Conservation (phyloP, 805 yeast species). For the Zygotorulaspora sp. region DNA sequence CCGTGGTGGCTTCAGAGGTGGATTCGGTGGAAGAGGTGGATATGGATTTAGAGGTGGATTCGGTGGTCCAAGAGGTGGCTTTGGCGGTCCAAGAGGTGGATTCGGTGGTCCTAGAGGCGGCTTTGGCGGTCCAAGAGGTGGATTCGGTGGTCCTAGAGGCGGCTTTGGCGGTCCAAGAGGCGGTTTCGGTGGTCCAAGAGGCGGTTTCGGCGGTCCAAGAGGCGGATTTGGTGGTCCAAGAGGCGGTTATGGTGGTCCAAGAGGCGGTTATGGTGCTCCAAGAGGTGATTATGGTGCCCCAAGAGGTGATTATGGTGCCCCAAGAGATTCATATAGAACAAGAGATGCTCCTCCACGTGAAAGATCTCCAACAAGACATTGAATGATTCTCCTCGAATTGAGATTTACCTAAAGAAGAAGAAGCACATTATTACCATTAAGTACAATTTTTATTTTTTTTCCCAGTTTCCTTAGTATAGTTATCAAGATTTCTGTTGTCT, state of each 20-base stretch:
- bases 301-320: slow-evolving; percentile 31
- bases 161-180: slow-evolving; percentile 34
- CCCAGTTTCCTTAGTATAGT: slow-evolving; percentile 5
- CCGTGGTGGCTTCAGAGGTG: slow-evolving; percentile 48
- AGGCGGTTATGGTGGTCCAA: slow-evolving; percentile 31
- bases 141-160: slow-evolving; percentile 26
- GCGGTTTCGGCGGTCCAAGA: slow-evolving; percentile 26
- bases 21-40: slow-evolving; percentile 40
- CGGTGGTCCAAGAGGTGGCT: slow-evolving; percentile 34
- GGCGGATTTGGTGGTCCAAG: slow-evolving; percentile 32
- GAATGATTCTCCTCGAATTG: background rate
- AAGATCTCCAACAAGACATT: slow-evolving; percentile 69
- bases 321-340: slow-evolving; percentile 46
- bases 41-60: slow-evolving; percentile 35
- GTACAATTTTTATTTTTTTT: slow-evolving; percentile 1
- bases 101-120: slow-evolving; percentile 38
- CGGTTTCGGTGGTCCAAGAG: slow-evolving; percentile 35
- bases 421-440: slow-evolving; percentile 1
- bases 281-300: slow-evolving; percentile 30
- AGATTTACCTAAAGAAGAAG: background rate
- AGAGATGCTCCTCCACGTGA: slow-evolving; percentile 53
- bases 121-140: slow-evolving; percentile 39
- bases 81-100: slow-evolving; percentile 28
- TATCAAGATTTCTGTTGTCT: slow-evolving; percentile 7
- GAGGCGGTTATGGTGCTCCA: slow-evolving; percentile 32